Base-by-base conservation (phyloP, 2,329 filamentous ascomycete species). In the Talaromyces funiculosus region DNA sequence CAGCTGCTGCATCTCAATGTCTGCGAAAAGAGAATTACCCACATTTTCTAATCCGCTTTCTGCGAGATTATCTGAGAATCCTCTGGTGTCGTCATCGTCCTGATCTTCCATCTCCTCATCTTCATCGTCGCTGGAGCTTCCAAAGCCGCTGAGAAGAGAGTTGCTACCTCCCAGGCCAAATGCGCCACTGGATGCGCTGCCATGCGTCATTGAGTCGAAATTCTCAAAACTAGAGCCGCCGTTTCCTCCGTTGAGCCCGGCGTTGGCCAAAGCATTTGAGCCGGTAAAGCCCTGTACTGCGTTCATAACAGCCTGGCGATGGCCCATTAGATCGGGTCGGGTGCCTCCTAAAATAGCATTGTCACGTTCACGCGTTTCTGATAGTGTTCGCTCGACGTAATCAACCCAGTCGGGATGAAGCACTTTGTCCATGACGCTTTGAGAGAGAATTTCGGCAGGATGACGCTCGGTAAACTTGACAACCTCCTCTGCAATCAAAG, bases 261-360 rank as follows among this genome's bases (percentile, higher is more conserved):
- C 91, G 64, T 92, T 90, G 8, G 90, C 87, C 35, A 96, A 84
- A 3, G 88, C 89, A 55, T 81, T 87, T 8, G 88, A 90, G 31
- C 74, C 74, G 53, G 82, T 82, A 63, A 86, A 85, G 54, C 81
- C 80, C 63, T 83, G 82, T 51, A 84, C 81, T 40, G 83, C 81
- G 65, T 83, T 86, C 62, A 86, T 74, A 56, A 86, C 86, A 55
- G 87, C 86, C 67, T 85, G 83, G 60, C 92, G 85, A 69, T 92
- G 89, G 43, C 88, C 90, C 67, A 96, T 84, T 73, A 95, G 89
- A 67, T 97, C 94, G 0, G 94, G 94, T 63, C 94, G 86, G 10
- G 97, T 92, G 5, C 94, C 94, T 51, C 94, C 94, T 4, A 99
- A 86, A 57, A 97, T 96, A n/a, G 94, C 94, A 72, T 99, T 99